Conservation (phyloP, 108 stramenopile genomes). For the Nannochloropsis gaditana region DNA sequence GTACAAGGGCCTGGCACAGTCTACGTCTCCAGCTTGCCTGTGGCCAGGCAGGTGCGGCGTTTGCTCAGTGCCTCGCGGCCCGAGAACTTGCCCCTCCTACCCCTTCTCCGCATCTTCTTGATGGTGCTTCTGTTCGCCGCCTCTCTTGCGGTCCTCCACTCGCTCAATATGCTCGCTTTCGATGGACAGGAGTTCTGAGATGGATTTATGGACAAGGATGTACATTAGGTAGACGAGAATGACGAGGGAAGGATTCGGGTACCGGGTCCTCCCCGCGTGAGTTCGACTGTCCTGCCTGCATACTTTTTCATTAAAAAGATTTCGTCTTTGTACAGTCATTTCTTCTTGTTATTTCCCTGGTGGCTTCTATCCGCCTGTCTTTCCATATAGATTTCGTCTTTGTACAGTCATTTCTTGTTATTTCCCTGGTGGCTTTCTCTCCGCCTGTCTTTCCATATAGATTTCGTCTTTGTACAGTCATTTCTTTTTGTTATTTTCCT, state of each 20-base stretch:
- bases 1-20: neutral
- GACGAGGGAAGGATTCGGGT: neutral
- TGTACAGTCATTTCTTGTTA: no score
- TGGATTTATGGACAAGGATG: neutral
- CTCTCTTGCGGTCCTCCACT: neutral
- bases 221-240: neutral
- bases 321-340: neutral
- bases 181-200: constrained; percentile 13
- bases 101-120: neutral
- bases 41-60: neutral
- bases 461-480: no score
- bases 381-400: no score
- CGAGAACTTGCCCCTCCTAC: neutral
- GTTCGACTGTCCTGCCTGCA: no score
- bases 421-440: no score
- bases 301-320: no score
- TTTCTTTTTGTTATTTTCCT: no score
- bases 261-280: no score
- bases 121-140: neutral
- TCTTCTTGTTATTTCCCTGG: neutral
- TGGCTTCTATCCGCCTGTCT: neutral
- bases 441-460: no score
- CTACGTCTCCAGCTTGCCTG: neutral
- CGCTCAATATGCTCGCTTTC: neutral
- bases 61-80: neutral